Conservation (phyloP, 2,329 filamentous ascomycete species). For the Whalleya microplaca region DNA sequence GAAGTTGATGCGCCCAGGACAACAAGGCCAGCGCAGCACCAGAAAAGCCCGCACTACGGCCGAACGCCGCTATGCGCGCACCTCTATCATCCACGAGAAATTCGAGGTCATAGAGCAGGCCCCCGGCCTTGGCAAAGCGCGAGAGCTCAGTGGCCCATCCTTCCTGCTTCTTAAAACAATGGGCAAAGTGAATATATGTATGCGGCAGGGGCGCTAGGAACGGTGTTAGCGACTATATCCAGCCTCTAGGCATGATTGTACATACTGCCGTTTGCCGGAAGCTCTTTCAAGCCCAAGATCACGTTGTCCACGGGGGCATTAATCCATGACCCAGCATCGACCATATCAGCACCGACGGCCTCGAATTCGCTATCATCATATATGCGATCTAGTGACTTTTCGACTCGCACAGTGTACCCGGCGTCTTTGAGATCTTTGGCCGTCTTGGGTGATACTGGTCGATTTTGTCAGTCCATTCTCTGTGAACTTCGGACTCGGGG, state of each 20-base stretch:
- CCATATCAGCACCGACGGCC: constrained; percentile 65
- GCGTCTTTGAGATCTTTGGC: constrained; percentile 67
- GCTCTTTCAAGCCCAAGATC: constrained; percentile 78
- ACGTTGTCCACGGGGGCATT: constrained; percentile 70
- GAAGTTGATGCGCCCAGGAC: constrained; percentile 83
- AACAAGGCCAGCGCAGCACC: constrained; percentile 75
- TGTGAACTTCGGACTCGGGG: too few species aligned
- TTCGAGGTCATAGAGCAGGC: constrained; percentile 82
- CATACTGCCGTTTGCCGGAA: too few species aligned
- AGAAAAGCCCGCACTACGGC: constrained; percentile 77
- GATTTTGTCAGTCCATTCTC: too few species aligned
- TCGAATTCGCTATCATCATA: constrained; percentile 65
- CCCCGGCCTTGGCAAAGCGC: constrained; percentile 76
- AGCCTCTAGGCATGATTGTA: too few species aligned
- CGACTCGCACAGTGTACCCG: constrained; percentile 70
- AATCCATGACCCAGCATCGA: constrained; percentile 69
- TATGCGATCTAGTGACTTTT: constrained; percentile 70
- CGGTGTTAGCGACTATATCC: constrained; percentile 7
- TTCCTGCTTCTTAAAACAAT: constrained; percentile 76
- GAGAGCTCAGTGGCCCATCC: constrained; percentile 81
- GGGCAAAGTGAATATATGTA: constrained; percentile 71
- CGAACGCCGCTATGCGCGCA: constrained; percentile 72
- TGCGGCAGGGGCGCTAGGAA: constrained; percentile 67
- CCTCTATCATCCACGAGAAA: constrained; percentile 78
- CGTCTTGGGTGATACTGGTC: constrained; percentile 44